These are phyloP conservation scores for Wickerhamomyces canadensis DNA, from an alignment of 805 yeast species.

Conservation along the genomic window DNA sequence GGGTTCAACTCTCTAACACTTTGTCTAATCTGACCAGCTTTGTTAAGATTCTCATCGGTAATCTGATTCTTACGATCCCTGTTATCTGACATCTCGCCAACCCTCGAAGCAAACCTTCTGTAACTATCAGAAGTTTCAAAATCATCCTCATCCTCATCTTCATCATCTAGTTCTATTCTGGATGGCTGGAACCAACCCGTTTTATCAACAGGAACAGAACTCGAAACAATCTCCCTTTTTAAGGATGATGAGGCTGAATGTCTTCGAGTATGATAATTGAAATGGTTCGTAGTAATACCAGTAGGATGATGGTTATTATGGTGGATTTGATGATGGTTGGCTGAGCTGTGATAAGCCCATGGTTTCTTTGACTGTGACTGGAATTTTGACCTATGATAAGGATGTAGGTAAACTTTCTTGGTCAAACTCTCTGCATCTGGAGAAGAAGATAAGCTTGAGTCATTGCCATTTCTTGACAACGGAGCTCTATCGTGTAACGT, in stretches of 20 bases:
- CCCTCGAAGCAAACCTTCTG: conserved; percentile 17
- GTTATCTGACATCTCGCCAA: conserved; percentile 13
- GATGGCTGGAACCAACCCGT: conserved; percentile 26
- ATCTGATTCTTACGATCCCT: background rate
- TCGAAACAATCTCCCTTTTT: conserved; percentile 20
- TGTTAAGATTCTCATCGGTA: background rate
- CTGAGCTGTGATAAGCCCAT: conserved; percentile 5
- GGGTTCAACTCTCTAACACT: background rate
- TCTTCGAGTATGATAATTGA: conserved; percentile 12
- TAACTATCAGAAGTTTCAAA: conserved; percentile 18
- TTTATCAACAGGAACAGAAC: conserved; percentile 32
- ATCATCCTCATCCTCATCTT: conserved; percentile 20
- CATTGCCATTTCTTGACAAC: conserved; percentile 1
- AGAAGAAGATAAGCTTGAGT: conserved; percentile 3
- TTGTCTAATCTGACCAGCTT: background rate
- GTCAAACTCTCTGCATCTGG: conserved; percentile 7
- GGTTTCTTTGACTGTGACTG: conserved; percentile 13
- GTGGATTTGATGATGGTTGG: conserved; percentile 2
- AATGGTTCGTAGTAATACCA: conserved; percentile 1
- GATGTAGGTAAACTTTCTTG: conserved; percentile 38
- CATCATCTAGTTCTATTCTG: conserved; percentile 9
- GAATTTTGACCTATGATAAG: conserved; percentile 43
- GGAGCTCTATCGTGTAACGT: background rate
- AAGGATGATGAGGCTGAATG: conserved; percentile 7
- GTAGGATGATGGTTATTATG: background rate